Base-by-base conservation (phyloP, 345 rosid genomes). In the Camelina neglecta region DNA sequence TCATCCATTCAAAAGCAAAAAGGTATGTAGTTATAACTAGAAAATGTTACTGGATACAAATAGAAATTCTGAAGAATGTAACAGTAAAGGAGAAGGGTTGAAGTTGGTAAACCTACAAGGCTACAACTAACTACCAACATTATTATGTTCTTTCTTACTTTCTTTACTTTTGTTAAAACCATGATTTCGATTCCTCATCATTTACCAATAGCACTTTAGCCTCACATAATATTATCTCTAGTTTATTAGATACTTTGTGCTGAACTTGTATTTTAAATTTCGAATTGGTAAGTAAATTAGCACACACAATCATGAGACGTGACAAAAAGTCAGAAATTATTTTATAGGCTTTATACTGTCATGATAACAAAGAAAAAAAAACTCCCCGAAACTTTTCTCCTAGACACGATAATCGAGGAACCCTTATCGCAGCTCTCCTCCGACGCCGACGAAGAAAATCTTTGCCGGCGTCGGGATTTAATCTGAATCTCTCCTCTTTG, bases 61-160 rank as follows among this genome's bases (percentile, higher is more conserved):
- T 7, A 31, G 23, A 26, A 24, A 62, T 62, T 54, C 6, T 0
- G 41, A 26, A 44, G 33, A 44, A 38, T 23, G 55, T 54, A 73
- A 64, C 8, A 65, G 65, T 65, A 54, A 56, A 44, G 47, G 29
- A 45, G 50, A 65, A 65, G 39, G 21, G 47, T 65, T 47, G 65
- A 74, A 35, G 78, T 74, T 55, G 71, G 72, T 65, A 65, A 65
- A 74, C 70, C 69, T 26, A 51, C 49, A 71, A 63, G 44, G 45
- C 59, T 20, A 33, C 53, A 69, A 57, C 78, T 74, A 74, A 65
- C 78, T 41, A 66, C 41, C 29, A 18, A 23, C 44, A 74, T 74
- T 23, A 66, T 66, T 56, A 74, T 65, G 50, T 56, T 66, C 72
- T 66, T 66, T 74, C 53, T 73, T 16, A 58, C 39, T 15, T 56